Evolutionary conservation across 2,329 filamentous ascomycete species (phyloP), one percentile per base, ranked within the genome.

Genomic region (Dryadomyces quercus-mongolicae): DNA sequence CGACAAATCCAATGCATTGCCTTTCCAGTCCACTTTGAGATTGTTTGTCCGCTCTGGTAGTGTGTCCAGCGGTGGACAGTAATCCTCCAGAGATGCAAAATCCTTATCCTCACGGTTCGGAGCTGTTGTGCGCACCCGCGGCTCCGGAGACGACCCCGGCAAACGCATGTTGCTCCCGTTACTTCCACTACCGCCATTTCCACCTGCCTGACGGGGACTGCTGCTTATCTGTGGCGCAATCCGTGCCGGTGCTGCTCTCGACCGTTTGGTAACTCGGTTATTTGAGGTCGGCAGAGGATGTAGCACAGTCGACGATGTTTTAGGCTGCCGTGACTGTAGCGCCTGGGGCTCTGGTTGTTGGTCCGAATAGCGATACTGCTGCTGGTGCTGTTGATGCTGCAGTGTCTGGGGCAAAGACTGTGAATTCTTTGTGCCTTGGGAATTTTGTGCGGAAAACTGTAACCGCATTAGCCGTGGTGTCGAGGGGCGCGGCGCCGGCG

Each of bases 11-110:
- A 93, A 80, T 43, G 84, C 79, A 58, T 82, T 80, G 8, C 87
- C 88, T 71, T 91, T 93, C 88, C 89, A 94, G 58, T 94, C 88
- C 25, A 88, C 84, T 73, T 91, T 92, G 61, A 93, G 76, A 45
- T 77, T 80, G 66, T 88, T 88, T 52, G 77, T 71, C 62, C 83
- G 83, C 60, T 72, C 71, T 8, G 83, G 81, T 4, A 93, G 76
- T 2, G 84, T 83, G 54, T 74, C 70, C 45, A 82, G 64, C 0
- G 86, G 82, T 47, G 89, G 89, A 52, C 82, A 88, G 66, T 78
- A 87, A 66, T 95, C 81, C 6, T 78, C 76, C 36, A 94, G 74
- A 3, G 81, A 73, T 48, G 77, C 73, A 68, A 88, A 95, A 67
- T 94, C 85, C 65, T 86, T 88, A 65, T 95, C 88, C 66, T 93